Percentiles rank a stretch among this genome's conserved stretches.
Conservation (phyloP, 805 yeast genomes). For the Wickerhamomyces bovis region DNA sequence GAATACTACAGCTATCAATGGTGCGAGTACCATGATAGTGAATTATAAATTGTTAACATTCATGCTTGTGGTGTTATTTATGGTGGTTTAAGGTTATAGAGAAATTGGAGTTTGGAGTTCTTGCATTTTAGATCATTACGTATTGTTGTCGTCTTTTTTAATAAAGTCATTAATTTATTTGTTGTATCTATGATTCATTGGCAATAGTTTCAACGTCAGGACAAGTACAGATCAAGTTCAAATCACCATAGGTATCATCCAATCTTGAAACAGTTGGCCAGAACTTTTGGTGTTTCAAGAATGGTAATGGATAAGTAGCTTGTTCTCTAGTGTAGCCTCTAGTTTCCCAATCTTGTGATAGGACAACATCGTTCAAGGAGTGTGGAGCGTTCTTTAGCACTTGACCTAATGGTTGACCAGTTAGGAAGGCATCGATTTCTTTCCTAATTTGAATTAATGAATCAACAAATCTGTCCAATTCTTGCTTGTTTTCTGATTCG, state of each 20-base stretch:
- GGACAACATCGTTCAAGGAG: constrained; percentile 69
- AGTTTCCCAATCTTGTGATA: constrained; percentile 65
- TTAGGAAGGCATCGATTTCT: constrained; percentile 72
- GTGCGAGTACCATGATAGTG: background rate
- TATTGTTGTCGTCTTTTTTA: too few species aligned
- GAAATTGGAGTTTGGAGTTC: background rate
- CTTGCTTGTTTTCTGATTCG: constrained; percentile 84
- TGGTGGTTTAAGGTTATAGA: background rate
- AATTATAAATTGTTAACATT: background rate
- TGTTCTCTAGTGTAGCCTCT: constrained; percentile 89
- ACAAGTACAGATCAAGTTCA: constrained; percentile 90
- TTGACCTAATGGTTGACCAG: constrained; percentile 57
- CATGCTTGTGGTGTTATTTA: background rate
- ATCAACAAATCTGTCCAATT: constrained; percentile 85
- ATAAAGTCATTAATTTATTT: background rate
- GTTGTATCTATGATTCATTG: constrained; percentile 8
- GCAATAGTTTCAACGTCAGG: constrained; percentile 77
- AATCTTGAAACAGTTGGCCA: constrained; percentile 95
- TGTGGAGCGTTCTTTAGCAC: constrained; percentile 92
- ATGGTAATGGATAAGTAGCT: constrained; percentile 89
- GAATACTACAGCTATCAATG: constrained; percentile 1
- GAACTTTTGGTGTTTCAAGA: constrained; percentile 67
- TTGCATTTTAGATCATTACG: too few species aligned
- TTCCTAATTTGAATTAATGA: constrained; percentile 75
- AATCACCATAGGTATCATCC: constrained; percentile 92